Base-by-base conservation (phyloP, 495 filamentous ascomycete species). In the Podospora conica region DNA sequence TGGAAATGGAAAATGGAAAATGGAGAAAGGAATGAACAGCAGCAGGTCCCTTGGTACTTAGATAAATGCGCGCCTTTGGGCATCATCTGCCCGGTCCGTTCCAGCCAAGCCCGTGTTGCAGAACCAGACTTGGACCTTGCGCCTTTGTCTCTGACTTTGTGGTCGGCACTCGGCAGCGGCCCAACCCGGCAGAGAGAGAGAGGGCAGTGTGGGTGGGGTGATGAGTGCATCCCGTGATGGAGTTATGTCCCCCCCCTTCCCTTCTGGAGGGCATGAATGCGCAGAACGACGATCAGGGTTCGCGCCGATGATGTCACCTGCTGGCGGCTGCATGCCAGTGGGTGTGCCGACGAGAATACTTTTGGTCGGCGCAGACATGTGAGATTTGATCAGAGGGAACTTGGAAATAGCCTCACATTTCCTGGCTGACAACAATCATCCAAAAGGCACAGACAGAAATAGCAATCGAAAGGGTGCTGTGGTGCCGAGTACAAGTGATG, bases 141-240 rank as follows among this genome's bases (percentile, higher is more conserved):
- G 3, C 25, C 25, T 27, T 27, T 27, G 25, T 27, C 25, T n/a
- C n/a, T n/a, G n/a, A n/a, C n/a, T n/a, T n/a, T n/a, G n/a, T n/a
- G 29, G 29, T 12, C 40, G 40, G 40, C 40, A 48, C 40, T 48
- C 40, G 40, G 40, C 40, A 48, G 40, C 40, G 40, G 40, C 40
- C 40, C 40, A 48, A 48, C 12, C 70, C 54, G 29, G 65, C 40
- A 27, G 65, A 53, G 53, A 28, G 15, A 61, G 71, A 74, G 58
- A 80, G 80, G 69, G 62, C 48, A 2, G 29, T 63, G 24, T 69
- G 69, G 3, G 68, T 66, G 20, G 71, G 40, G 40, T 48, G 33
- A 48, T 48, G 40, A 48, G 40, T 6, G 7, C 40, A 48, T 48
- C 40, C 18, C 2, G 40, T 48, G 40, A 48, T 48, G 40, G 40